Conservation (phyloP, 768 basidiomycete species). For the Boletus sensibilis region DNA sequence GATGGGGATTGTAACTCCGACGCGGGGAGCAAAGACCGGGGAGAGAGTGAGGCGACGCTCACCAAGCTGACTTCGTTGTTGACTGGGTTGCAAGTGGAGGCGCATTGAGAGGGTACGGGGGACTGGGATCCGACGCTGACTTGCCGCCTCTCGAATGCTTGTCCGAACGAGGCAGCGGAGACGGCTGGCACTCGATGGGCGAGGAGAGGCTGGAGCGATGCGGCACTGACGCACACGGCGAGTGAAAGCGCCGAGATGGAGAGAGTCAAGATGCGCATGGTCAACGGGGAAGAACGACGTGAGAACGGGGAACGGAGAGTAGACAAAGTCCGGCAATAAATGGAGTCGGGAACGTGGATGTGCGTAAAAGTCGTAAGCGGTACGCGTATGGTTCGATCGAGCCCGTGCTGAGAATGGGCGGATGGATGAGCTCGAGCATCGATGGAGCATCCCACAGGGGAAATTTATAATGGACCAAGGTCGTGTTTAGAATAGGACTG, state of each 20-base stretch:
- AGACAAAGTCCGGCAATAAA: not conserved
- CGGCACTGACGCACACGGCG: not conserved
- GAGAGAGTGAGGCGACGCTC: not conserved
- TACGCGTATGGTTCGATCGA: not conserved
- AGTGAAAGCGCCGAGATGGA: conserved; percentile 1
- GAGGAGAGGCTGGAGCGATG: conserved; percentile 4
- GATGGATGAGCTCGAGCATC: not conserved
- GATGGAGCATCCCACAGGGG: not conserved
- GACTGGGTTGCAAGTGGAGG: conserved; percentile 24
- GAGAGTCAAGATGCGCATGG: conserved; percentile 15
- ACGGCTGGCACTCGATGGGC: not conserved
- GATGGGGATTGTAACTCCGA: conserved; percentile 8
- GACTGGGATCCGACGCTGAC: conserved; percentile 9
- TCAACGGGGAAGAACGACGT: not conserved
- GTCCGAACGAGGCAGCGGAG: conserved; percentile 1
- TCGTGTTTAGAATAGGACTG: conserved; percentile 1
- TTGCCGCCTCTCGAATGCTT: conserved; percentile 15
- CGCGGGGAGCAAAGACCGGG: not conserved
- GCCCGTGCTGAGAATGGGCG: not conserved
- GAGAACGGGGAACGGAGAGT: not conserved
- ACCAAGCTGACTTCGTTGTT: conserved; percentile 26
- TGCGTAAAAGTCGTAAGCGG: not conserved
- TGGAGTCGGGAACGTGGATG: not conserved
- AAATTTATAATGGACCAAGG: not conserved
- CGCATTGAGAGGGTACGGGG: conserved; percentile 24